These are phyloP conservation scores for Lodderomyces theae DNA, from an alignment of 1,139 yeast genomes.

Conservation along the genomic window DNA sequence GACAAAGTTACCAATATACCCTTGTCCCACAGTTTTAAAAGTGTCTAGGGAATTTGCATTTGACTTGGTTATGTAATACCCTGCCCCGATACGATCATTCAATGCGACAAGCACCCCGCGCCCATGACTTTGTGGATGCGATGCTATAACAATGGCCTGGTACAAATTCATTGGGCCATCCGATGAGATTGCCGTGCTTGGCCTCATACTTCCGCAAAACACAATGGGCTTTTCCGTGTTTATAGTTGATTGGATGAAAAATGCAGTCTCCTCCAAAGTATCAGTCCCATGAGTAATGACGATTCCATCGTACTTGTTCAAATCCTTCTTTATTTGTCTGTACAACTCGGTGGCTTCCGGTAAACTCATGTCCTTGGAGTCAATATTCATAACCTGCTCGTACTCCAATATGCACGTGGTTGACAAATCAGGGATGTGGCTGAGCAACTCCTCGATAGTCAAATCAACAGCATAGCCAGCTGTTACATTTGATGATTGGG, in stretches of 20 bases:
- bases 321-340: slow-evolving; percentile 43
- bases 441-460: slow-evolving; percentile 59
- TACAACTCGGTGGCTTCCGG: slow-evolving; percentile 32
- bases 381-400: slow-evolving; percentile 64
- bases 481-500: slow-evolving; percentile 52
- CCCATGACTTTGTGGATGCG: slow-evolving; percentile 46
- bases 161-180: slow-evolving; percentile 74
- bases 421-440: slow-evolving; percentile 60
- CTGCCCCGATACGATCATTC: slow-evolving; percentile 66
- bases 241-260: slow-evolving; percentile 59
- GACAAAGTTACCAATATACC: slow-evolving; percentile 67
- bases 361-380: slow-evolving; percentile 60
- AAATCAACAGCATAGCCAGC: slow-evolving; percentile 69
- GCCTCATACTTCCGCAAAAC: slow-evolving; percentile 72
- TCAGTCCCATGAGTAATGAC: slow-evolving; percentile 76
- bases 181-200: slow-evolving; percentile 64
- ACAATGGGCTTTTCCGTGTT: slow-evolving; percentile 60
- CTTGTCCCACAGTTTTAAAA: slow-evolving; percentile 66
- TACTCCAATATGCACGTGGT: slow-evolving; percentile 56
- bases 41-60: slow-evolving; percentile 70
- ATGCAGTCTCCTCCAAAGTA: slow-evolving; percentile 69
- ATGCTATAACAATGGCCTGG: slow-evolving; percentile 66
- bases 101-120: slow-evolving; percentile 64
- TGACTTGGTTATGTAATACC: slow-evolving; percentile 66
- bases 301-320: slow-evolving; percentile 49